Conservation (phyloP, 345 rosid species). For the Cardamine resedifolia region DNA sequence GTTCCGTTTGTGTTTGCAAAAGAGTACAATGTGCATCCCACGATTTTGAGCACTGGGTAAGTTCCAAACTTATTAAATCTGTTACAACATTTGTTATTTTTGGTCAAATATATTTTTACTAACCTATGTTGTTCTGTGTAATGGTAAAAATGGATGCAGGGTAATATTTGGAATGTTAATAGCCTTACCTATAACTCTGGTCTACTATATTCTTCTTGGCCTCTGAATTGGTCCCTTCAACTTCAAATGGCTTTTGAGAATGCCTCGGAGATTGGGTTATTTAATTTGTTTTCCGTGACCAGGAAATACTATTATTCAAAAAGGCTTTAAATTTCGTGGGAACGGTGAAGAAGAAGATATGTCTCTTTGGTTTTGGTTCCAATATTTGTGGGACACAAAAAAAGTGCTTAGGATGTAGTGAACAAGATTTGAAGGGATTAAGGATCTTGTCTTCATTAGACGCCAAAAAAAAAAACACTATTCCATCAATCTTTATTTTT, state of each 20-base stretch:
- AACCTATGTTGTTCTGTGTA: slow-evolving; percentile 8
- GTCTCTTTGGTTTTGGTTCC: slow-evolving; percentile 42
- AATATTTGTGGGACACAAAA: slow-evolving; percentile 38
- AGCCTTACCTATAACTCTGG: slow-evolving; percentile 88
- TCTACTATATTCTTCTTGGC: slow-evolving; percentile 89
- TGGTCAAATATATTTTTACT: neutral
- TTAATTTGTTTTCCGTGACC: slow-evolving; percentile 17
- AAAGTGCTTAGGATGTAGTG: slow-evolving; percentile 35
- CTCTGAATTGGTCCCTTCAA: slow-evolving; percentile 44
- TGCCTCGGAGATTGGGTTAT: slow-evolving; percentile 34
- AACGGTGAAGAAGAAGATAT: slow-evolving; percentile 22
- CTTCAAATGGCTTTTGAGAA: slow-evolving; percentile 27
- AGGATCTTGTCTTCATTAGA: slow-evolving; percentile 52
- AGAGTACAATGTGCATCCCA: slow-evolving; percentile 86
- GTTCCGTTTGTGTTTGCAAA: slow-evolving; percentile 92
- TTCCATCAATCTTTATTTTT: slow-evolving; percentile 1
- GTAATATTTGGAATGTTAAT: slow-evolving; percentile 97
- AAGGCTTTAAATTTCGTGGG: slow-evolving; percentile 19
- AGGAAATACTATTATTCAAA: slow-evolving; percentile 30
- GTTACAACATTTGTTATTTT: neutral
- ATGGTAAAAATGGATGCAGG: slow-evolving; percentile 48
- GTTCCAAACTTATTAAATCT: slow-evolving; percentile 17
- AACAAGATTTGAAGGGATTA: slow-evolving; percentile 36
- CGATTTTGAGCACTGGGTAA: slow-evolving; percentile 83
- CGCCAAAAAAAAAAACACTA: slow-evolving; percentile 31